Percentiles rank a stretch among this genome's conserved stretches.
Conservation (phyloP, 2,329 filamentous ascomycete genomes). For the Myriosclerotinia scirpicola region DNA sequence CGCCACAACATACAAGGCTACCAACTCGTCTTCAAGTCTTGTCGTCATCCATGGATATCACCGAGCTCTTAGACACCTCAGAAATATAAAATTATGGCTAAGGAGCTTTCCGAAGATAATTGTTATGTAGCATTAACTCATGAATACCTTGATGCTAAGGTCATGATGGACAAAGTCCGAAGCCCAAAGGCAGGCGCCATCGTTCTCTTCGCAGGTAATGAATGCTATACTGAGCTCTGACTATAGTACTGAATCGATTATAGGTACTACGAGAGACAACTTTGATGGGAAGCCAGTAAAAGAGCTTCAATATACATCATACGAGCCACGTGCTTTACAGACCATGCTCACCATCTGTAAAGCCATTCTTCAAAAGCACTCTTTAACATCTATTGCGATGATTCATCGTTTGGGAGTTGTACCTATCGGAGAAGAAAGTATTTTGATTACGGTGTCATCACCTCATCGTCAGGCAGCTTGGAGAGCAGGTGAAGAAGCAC, state of each 20-base stretch:
- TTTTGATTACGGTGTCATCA: slow-evolving; percentile 81
- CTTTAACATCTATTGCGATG: slow-evolving; percentile 72
- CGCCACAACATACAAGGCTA: slow-evolving; percentile 14
- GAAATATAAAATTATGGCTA: slow-evolving; percentile 31
- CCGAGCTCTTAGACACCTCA: neutral
- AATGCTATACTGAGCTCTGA: slow-evolving; percentile 5
- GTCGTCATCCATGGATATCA: neutral
- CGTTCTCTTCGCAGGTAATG: slow-evolving; percentile 70
- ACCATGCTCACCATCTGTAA: slow-evolving; percentile 66
- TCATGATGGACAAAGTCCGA: slow-evolving; percentile 65
- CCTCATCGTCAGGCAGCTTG: slow-evolving; percentile 84
- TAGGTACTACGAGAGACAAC: slow-evolving; percentile 74
- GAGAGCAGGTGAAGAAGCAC: slow-evolving; percentile 82
- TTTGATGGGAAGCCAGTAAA: slow-evolving; percentile 72
- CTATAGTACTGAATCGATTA: slow-evolving; percentile 28
- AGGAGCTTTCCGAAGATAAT: slow-evolving; percentile 49
- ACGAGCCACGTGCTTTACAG: slow-evolving; percentile 66
- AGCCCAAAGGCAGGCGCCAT: slow-evolving; percentile 74
- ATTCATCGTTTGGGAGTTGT: slow-evolving; percentile 83
- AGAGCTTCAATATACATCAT: slow-evolving; percentile 73
- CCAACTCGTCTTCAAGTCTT: neutral
- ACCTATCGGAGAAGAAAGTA: slow-evolving; percentile 89
- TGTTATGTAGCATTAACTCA: slow-evolving; percentile 71
- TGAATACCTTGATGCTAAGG: slow-evolving; percentile 55
- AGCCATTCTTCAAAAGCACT: slow-evolving; percentile 58